Evolutionary conservation across 1,139 yeast genomes (phyloP), one percentile per base, ranked within the genome.

Genomic region (Yamadazyma blattariae): DNA sequence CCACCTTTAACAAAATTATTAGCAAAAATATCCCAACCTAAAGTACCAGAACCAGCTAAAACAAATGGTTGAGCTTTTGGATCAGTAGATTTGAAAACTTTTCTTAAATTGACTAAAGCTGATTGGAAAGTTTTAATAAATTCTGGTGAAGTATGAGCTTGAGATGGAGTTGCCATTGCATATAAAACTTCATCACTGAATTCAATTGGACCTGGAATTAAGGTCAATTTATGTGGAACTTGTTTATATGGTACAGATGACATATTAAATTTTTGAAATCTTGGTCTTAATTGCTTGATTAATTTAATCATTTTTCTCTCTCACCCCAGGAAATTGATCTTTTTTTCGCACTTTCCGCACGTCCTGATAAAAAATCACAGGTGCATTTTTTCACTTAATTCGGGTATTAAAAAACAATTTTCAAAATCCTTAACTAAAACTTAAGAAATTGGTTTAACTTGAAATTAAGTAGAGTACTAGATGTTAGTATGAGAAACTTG

Each of bases 131-230:
- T 80, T 33, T 72, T 65, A 44, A 85, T 72, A 54, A 90, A 90
- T 49, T 86, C 89, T 7, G 94, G 92, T n/a, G 94, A 79, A 30
- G 96, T 87, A 62, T 89, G 97, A 12, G 95, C 84, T 52, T 86
- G 80, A 4, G 96, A 82, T 22, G 92, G 94, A 30, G 87, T 82
- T 29, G 89, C 68, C 85, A 86, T 83, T 37, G 96, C 95, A 32
- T 69, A 67, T 48, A 86, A 76, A 34, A 90, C 97, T 41, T 71
- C 77, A 48, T 85, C 88, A 34, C 90, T 82, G 61, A 90, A 82
- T 61, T 86, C 94, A 57, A 90, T 85, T 41, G 97, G 97, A 32
- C 97, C 97, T 27, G 97, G 97, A 49, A 89, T 86, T 70, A 89
- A 67, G 48, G 89, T 73, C 58, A 77, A 66, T 48, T 73, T 73